Percentiles rank a stretch among this genome's conserved stretches.
Evolutionary conservation across 305 asterid genomes (phyloP).

Genomic region (Monarda citriodora): DNA sequence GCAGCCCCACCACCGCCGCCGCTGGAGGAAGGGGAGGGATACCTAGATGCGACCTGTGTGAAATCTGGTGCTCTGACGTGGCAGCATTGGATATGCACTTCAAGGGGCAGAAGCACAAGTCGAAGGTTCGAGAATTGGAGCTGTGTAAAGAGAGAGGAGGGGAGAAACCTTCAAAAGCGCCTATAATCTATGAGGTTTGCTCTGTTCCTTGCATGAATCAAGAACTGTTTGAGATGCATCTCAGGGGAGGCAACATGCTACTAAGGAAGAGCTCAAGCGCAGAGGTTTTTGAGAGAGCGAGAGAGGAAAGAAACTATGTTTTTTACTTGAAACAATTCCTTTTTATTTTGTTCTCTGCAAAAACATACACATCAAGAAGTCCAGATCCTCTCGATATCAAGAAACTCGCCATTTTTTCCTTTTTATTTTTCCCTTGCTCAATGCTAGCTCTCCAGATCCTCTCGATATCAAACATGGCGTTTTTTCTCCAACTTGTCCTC

Average conservation of each 20-base stretch:
- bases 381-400: no score
- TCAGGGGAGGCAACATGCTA: constrained; percentile 39
- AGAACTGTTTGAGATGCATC: constrained; percentile 31
- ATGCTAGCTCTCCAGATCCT: no score
- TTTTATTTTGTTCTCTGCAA: no score
- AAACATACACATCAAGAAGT: no score
- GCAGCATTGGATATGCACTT: constrained; percentile 31
- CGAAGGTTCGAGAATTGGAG: constrained; percentile 26
- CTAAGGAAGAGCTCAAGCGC: constrained; percentile 15
- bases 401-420: no score
- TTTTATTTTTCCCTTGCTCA: no score
- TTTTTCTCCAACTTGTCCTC: no score
- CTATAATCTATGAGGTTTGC: constrained; percentile 42
- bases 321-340: neutral
- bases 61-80: constrained; percentile 42
- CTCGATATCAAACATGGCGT: no score
- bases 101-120: constrained; percentile 50
- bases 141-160: constrained; percentile 21
- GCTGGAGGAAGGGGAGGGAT: neutral
- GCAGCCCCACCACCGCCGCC: neutral
- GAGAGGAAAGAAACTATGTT: neutral
- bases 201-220: constrained; percentile 40
- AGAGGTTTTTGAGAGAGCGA: constrained; percentile 2
- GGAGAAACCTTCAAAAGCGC: constrained; percentile 4
- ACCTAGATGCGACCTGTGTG: constrained; percentile 40